Conservation (phyloP, 2,329 filamentous ascomycete species). For the Scytalidium lignicola region DNA sequence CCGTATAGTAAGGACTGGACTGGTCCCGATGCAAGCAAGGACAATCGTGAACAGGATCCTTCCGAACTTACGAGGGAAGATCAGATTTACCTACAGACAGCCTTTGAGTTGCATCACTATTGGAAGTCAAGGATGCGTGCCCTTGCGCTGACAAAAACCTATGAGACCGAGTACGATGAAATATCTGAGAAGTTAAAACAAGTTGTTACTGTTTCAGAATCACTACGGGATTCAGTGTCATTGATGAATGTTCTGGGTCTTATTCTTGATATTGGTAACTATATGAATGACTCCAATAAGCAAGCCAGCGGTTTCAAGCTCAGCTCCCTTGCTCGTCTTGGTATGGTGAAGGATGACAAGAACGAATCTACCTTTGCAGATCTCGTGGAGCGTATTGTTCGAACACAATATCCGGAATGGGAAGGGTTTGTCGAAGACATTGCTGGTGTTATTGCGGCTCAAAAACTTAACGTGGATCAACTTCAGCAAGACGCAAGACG, state of each 20-base stretch:
- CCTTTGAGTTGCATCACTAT: slow-evolving; percentile 93
- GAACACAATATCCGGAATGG: slow-evolving; percentile 95
- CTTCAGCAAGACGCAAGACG: slow-evolving; percentile 79
- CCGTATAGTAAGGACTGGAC: slow-evolving; percentile 98
- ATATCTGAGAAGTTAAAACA: slow-evolving; percentile 79
- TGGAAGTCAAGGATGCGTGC: slow-evolving; percentile 98
- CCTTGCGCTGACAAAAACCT: slow-evolving; percentile 75
- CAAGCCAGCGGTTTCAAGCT: slow-evolving; percentile 98
- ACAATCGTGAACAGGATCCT: slow-evolving; percentile 80
- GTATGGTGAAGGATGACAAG: slow-evolving; percentile 99
- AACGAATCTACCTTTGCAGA: slow-evolving; percentile 96
- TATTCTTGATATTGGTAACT: slow-evolving; percentile 97
- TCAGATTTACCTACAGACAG: slow-evolving; percentile 89
- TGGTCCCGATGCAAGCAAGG: slow-evolving; percentile 72
- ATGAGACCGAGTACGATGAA: slow-evolving; percentile 86
- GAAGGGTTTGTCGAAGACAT: slow-evolving; percentile 86
- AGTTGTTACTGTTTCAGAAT: slow-evolving; percentile 83
- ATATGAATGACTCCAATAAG: slow-evolving; percentile 99
- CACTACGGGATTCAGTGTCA: slow-evolving; percentile 82
- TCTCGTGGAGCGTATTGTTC: slow-evolving; percentile 91
- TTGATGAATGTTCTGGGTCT: slow-evolving; percentile 94
- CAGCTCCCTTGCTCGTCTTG: slow-evolving; percentile 83
- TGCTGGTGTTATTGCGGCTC: slow-evolving; percentile 65
- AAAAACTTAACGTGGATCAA: slow-evolving; percentile 95
- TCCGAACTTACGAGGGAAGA: slow-evolving; percentile 87